Base-by-base conservation (phyloP, 2,329 filamentous ascomycete genomes). In the Colletotrichum sp. region DNA sequence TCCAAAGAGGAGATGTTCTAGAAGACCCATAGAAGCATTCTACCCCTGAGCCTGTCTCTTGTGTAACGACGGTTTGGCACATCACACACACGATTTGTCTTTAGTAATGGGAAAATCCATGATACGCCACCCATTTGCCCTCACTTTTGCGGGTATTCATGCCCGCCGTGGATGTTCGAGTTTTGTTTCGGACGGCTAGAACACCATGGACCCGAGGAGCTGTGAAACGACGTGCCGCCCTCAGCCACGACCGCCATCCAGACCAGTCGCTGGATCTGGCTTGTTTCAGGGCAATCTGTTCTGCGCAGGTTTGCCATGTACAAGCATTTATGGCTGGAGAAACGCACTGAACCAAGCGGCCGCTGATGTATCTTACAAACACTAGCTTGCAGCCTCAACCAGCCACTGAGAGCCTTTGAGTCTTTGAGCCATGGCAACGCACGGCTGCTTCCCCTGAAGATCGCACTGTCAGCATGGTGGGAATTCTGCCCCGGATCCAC, bases 181-280 rank as follows among this genome's bases (percentile, higher is more conserved):
- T 64, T 30, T 73, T 65, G 73, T 73, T 69, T 76, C 70, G 63
- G 70, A 65, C 73, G 55, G 62, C 69, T 36, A 69, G 39, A 69
- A 59, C 59, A 39, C 69, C 34, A 49, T 60, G 55, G 64, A 36
- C 44, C 39, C 64, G 15, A 21, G 69, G 59, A 10, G 64, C 44
- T 63, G 65, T 73, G 73, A 60, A 72, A 68, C 69, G 39, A n/a
- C 28, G 64, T 52, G 18, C 28, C n/a, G 24, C 21, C 34, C n/a
- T 26, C 59, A 55, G 34, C 60, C 62, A 64, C 26, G n/a, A 24
- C 55, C 30, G 21, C 30, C 39, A 9, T 34, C 55, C n/a, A 39
- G 15, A 18, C n/a, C 34, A 26, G 39, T 21, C 26, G 24, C 55
- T 68, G 28, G 65, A 30, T 26, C n/a, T 63, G 57, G 30, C 26